Conservation (phyloP, 495 filamentous ascomycete genomes). For the Penicillium crystallinum region DNA sequence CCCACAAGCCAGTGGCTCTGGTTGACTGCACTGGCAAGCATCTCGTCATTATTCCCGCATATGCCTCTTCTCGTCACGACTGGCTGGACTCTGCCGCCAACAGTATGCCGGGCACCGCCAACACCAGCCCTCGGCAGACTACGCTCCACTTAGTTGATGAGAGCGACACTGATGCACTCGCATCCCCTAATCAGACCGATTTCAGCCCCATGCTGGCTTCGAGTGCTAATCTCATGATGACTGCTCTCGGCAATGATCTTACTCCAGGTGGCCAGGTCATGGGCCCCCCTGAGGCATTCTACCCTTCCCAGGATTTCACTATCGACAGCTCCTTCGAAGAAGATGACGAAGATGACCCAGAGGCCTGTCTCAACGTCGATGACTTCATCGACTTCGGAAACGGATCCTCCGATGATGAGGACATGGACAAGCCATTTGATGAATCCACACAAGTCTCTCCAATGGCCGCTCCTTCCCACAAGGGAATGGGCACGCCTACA, state of each 20-base stretch:
- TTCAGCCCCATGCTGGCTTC: constrained; percentile 60
- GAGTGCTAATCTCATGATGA: constrained; percentile 72
- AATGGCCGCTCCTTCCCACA: constrained; percentile 25
- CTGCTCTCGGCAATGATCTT: constrained; percentile 53
- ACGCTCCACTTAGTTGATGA: constrained; percentile 48
- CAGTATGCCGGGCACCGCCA: constrained; percentile 47
- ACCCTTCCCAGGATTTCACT: constrained; percentile 57
- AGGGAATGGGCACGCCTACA: constrained; percentile 38
- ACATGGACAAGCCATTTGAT: constrained; percentile 34
- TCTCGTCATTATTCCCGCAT: constrained; percentile 61
- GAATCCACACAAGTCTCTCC: constrained; percentile 36
- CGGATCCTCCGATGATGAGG: constrained; percentile 49
- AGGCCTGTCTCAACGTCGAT: constrained; percentile 57
- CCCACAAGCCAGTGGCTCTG: constrained; percentile 67
- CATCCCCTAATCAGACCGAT: constrained; percentile 41
- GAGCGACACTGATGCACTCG: constrained; percentile 47
- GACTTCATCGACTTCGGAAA: constrained; percentile 69
- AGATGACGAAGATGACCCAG: constrained; percentile 61
- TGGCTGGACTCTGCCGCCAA: constrained; percentile 45
- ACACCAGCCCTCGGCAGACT: constrained; percentile 48
- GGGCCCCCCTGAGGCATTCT: constrained; percentile 73
- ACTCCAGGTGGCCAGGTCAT: constrained; percentile 61
- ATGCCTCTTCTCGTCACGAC: constrained; percentile 44
- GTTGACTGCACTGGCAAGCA: constrained; percentile 64
- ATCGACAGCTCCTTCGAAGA: constrained; percentile 50